These are phyloP conservation scores for Verticillium dahliae DNA, from an alignment of 2,329 filamentous ascomycete species.

Conservation along the genomic window DNA sequence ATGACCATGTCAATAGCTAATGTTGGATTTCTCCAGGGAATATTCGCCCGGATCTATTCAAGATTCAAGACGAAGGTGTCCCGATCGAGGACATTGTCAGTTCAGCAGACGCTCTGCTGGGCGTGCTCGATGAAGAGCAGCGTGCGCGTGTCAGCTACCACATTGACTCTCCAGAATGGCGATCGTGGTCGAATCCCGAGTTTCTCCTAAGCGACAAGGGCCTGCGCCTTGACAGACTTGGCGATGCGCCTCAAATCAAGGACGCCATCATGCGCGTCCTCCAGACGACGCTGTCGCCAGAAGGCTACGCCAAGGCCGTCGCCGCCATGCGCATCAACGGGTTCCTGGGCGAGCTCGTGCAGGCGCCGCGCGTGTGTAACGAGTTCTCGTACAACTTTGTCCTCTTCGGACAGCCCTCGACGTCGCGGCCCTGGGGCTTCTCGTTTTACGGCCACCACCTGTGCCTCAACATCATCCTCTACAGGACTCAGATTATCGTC, in stretches of 20 bases:
- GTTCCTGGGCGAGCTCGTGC: conserved; percentile 64
- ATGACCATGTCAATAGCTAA: background rate
- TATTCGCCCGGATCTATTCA: conserved; percentile 47
- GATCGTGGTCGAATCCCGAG: conserved; percentile 66
- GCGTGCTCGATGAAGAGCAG: conserved; percentile 41
- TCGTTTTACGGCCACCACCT: conserved; percentile 75
- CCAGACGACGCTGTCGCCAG: conserved; percentile 52
- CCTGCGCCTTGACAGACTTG: conserved; percentile 59
- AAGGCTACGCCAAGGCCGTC: conserved; percentile 65
- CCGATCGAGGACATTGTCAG: conserved; percentile 51
- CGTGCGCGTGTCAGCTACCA: conserved; percentile 45
- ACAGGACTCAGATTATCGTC: conserved; percentile 57
- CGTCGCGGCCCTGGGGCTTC: conserved; percentile 59
- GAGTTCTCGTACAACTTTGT: conserved; percentile 72
- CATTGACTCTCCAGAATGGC: conserved; percentile 66
- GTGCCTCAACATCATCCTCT: conserved; percentile 63
- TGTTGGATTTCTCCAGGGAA: conserved; percentile 26
- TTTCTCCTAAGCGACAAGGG: conserved; percentile 65
- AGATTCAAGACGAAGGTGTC: conserved; percentile 56
- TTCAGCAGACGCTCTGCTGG: conserved; percentile 39
- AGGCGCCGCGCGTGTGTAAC: conserved; percentile 59
- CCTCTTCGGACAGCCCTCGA: conserved; percentile 58
- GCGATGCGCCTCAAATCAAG: conserved; percentile 25
- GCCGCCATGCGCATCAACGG: conserved; percentile 68
- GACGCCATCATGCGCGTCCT: conserved; percentile 50